Conservation (phyloP, 371 early-diverging fungal species). For the Amoeboradix gromovi region DNA sequence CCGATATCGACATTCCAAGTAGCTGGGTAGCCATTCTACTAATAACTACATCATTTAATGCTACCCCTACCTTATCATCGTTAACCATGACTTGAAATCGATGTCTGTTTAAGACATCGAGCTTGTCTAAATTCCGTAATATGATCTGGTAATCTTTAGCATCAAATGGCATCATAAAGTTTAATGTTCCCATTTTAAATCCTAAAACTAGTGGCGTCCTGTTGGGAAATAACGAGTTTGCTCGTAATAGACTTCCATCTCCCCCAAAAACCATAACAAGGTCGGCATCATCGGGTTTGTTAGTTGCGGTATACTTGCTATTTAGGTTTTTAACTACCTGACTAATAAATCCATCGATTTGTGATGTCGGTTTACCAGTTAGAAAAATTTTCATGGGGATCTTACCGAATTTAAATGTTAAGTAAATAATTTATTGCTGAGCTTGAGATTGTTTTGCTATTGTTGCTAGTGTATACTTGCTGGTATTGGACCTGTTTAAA, state of each 20-base stretch:
- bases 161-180: constrained; percentile 6
- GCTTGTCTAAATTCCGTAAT: background rate
- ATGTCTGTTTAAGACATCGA: constrained; percentile 3
- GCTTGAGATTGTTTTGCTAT: too few species aligned
- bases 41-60: constrained; percentile 8
- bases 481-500: background rate
- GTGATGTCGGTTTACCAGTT: background rate
- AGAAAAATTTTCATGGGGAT: background rate
- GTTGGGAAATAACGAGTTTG: background rate
- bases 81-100: background rate
- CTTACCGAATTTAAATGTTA: too few species aligned
- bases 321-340: background rate
- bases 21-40: constrained; percentile 1
- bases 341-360: background rate
- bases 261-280: constrained; percentile 6
- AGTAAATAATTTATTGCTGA: too few species aligned
- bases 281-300: background rate
- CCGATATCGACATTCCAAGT: background rate
- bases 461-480: too few species aligned
- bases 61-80: background rate
- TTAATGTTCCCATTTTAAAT: constrained; percentile 6
- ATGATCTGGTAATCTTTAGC: background rate
- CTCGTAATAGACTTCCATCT: constrained; percentile 9
- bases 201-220: constrained; percentile 5
- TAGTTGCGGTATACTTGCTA: background rate